Percentiles rank a stretch among this genome's conserved stretches.
Evolutionary conservation across 495 filamentous ascomycete genomes (phyloP).

Genomic region (Tuber brumale): DNA sequence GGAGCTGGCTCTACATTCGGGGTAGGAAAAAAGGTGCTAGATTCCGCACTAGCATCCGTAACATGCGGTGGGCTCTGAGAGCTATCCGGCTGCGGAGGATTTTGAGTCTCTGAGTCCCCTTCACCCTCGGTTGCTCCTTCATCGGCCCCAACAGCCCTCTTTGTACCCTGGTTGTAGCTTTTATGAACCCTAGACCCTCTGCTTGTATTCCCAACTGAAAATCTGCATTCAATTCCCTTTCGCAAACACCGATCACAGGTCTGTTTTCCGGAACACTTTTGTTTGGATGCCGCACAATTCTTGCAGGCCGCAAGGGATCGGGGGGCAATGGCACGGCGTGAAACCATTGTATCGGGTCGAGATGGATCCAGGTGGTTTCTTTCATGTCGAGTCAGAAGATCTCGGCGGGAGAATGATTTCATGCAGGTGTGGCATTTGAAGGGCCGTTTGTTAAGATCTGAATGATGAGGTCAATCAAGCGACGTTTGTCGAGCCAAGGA

Average conservation of each 20-base stretch:
- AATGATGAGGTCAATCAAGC: neutral
- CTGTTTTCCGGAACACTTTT: slow-evolving; percentile 1
- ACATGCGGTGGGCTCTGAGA: neutral
- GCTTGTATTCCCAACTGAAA: neutral
- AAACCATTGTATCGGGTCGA: neutral
- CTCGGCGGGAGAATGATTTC: slow-evolving; percentile 2
- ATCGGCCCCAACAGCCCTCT: neutral
- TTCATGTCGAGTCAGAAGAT: neutral
- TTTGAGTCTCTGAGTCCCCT: neutral
- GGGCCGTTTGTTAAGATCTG: neutral
- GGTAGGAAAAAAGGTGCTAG: neutral
- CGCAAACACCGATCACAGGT: neutral
- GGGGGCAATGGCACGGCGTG: neutral
- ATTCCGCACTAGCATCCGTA: neutral
- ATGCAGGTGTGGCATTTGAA: slow-evolving; percentile 1
- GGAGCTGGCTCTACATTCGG: neutral
- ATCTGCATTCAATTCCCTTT: slow-evolving; percentile 1
- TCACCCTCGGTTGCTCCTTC: neutral
- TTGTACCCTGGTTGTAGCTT: neutral
- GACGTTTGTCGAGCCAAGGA: neutral
- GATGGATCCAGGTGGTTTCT: neutral
- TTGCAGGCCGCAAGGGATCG: neutral
- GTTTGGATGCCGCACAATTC: neutral
- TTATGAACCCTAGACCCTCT: neutral
- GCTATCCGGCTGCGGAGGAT: neutral